phyloP scores from a whole-genome alignment of 306 rosid genomes.

The Prunus mume region DNA sequence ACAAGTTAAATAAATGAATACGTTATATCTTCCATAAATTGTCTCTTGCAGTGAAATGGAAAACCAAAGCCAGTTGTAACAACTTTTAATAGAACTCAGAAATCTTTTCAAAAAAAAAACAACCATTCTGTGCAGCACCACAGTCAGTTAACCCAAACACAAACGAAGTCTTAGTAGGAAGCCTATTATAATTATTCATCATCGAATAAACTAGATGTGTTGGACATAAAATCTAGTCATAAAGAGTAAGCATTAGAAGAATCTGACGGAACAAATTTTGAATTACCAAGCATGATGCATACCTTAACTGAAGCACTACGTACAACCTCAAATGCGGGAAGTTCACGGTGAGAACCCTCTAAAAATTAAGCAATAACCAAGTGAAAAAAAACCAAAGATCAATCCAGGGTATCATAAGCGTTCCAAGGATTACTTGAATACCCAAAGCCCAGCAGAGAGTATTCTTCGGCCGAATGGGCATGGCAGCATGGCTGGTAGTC shows the following conservation, averaged over 20 bases:
- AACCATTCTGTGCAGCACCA: background rate
- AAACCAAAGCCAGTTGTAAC: background rate
- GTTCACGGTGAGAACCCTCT: constrained; percentile 97
- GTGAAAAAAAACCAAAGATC: background rate
- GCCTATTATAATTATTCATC: constrained; percentile 6
- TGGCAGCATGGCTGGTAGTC: background rate
- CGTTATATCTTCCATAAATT: background rate
- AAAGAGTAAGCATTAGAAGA: constrained; percentile 5
- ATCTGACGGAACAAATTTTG: constrained; percentile 3
- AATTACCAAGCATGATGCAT: constrained; percentile 19
- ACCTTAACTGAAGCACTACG: constrained; percentile 73
- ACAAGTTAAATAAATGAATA: background rate
- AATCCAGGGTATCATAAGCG: background rate
- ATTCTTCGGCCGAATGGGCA: background rate
- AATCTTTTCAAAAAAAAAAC: background rate
- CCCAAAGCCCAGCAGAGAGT: background rate
- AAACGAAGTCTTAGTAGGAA: background rate
- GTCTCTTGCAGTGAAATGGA: background rate
- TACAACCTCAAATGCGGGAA: constrained; percentile 75
- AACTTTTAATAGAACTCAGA: background rate
- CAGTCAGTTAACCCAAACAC: background rate
- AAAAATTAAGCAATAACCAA: constrained; percentile 19
- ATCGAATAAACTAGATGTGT: constrained; percentile 1
- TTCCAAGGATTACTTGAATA: background rate
- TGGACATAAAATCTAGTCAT: background rate